These are phyloP conservation scores for Cucurbita argyrosperma DNA, from an alignment of 306 rosid genomes.

Conservation along the genomic window DNA sequence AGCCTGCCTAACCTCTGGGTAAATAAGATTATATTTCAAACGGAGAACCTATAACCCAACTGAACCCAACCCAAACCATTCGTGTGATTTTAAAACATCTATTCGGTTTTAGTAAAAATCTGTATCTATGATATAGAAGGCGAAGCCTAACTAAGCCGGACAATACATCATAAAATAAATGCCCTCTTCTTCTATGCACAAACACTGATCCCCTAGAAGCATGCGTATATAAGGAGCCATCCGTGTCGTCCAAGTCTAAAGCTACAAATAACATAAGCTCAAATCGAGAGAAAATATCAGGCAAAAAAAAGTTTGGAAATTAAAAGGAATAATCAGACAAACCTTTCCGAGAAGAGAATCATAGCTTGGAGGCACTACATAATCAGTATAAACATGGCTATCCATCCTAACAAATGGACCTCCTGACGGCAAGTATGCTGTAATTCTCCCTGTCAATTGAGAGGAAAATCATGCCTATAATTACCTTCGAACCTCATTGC, in stretches of 20 bases:
- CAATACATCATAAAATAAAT: neutral
- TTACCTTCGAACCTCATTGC: neutral
- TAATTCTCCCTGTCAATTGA: slow-evolving; percentile 71
- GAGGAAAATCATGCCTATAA: neutral
- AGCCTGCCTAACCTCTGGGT: neutral
- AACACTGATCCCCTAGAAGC: neutral
- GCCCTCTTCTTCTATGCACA: neutral
- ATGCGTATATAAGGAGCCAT: neutral
- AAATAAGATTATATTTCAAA: neutral
- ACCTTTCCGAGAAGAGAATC: slow-evolving; percentile 98
- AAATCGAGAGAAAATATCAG: neutral
- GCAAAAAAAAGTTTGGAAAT: no score
- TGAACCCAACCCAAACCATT: neutral
- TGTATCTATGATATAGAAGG: neutral
- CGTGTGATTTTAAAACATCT: neutral
- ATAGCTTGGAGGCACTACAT: slow-evolving; percentile 96
- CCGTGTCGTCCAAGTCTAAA: neutral
- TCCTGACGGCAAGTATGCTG: slow-evolving; percentile 89
- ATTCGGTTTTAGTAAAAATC: no score
- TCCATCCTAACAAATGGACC: slow-evolving; percentile 99
- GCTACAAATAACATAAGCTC: neutral
- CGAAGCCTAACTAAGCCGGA: neutral
- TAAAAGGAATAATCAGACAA: neutral
- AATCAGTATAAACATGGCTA: slow-evolving; percentile 91
- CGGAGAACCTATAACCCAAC: neutral